Evolutionary conservation across 2,329 filamentous ascomycete species (phyloP), one percentile per base, ranked within the genome.

Genomic region (Zalaria sp.): DNA sequence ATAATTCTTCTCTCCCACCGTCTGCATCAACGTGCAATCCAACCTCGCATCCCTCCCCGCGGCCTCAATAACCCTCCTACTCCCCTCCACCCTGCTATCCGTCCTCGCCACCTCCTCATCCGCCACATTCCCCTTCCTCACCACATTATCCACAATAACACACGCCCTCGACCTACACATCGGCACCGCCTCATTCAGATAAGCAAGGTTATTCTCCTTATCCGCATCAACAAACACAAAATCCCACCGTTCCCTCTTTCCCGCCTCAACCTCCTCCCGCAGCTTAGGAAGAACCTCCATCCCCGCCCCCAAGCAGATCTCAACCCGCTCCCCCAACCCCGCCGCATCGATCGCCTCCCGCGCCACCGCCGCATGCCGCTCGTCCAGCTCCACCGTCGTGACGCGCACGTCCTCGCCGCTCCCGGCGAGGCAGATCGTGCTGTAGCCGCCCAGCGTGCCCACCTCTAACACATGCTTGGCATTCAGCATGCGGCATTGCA

Each of bases 1-100:
- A 47, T 69, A 67, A 35, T 52, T 60, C 58, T 69, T 70, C 46
- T 64, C 62, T 1, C 62, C 61, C 4, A 69, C 66, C 2, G 61
- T 66, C 56, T 69, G 66, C 45, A 70, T 29, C 11, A 69, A 58
- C 4, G 60, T 56, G 1, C 55, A 58, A 35, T 67, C 65, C 5
- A 69, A 50, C 34, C 64, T 58, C 3, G 56, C 49, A 54, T 67
- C 62, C 45, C 49, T 57, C 7, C 65, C 67, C 31, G 62, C 58
- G 32, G 55, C 60, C 53, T 67, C 66, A 25, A 70, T 57, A 9
- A 66, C 55, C 38, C 50, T 47, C 48, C 60, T 55, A 31, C 54
- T 38, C 2, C 53, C 53, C 4, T 37, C 37, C 9, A 56, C 62
- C 36, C 46, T 39, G 25, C 34, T 40, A 49, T 63, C 44, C 45